phyloP scores from a whole-genome alignment of 2,329 filamentous ascomycete species.

The Furcasterigmium sp. region DNA sequence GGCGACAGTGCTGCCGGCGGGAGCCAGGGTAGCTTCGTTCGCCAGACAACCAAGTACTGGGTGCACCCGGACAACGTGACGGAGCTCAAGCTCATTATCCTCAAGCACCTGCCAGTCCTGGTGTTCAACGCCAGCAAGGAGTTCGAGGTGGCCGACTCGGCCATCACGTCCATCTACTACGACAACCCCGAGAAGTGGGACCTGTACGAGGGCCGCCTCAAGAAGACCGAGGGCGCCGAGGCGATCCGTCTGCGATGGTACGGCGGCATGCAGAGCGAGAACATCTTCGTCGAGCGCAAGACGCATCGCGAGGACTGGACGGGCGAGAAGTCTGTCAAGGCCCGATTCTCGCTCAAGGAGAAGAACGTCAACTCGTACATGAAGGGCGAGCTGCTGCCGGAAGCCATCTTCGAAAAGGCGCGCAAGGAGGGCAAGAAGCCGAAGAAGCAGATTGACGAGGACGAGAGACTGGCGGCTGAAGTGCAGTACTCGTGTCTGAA shows the following conservation, averaged over 20 bases:
- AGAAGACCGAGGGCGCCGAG: constrained; percentile 97
- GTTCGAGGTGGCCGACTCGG: constrained; percentile 83
- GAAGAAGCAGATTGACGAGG: constrained; percentile 82
- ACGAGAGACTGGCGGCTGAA: constrained; percentile 85
- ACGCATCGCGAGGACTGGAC: constrained; percentile 99
- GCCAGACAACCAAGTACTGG: constrained; percentile 99
- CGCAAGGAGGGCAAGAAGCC: constrained; percentile 93
- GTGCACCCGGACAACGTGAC: constrained; percentile 98
- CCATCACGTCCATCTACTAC: constrained; percentile 98
- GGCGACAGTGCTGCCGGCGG: constrained; percentile 90
- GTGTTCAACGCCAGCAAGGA: constrained; percentile 98
- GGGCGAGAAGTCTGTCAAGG: constrained; percentile 97
- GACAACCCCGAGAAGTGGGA: constrained; percentile 95
- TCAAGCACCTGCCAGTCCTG: constrained; percentile 94
- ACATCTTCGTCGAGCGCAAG: constrained; percentile 95
- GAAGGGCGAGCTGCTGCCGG: constrained; percentile 75
- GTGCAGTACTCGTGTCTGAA: constrained; percentile 91
- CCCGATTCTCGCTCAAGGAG: constrained; percentile 90
- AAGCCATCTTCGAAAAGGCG: constrained; percentile 92
- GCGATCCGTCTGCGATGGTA: constrained; percentile 97
- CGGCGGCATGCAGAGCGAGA: constrained; percentile 90
- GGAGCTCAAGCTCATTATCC: constrained; percentile 92
- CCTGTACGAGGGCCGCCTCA: constrained; percentile 86
- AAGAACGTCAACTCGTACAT: constrained; percentile 95
- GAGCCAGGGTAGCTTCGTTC: constrained; percentile 88